Percentiles rank a stretch among this genome's conserved stretches.
Evolutionary conservation across 768 basidiomycete species (phyloP).

Genomic region (Pulveroboletus frians): DNA sequence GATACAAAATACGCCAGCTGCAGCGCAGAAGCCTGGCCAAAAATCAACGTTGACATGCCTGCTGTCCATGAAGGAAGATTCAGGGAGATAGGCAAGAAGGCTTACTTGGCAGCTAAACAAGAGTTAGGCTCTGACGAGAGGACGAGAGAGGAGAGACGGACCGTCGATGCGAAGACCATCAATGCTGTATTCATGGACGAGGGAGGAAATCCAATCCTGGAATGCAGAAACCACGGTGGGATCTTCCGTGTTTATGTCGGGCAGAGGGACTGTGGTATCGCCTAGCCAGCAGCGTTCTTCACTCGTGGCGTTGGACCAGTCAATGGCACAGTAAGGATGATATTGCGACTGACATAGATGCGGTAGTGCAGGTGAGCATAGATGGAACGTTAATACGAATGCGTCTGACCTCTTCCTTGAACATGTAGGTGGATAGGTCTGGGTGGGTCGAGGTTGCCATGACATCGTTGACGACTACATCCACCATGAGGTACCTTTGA

Average conservation of each 20-base stretch:
- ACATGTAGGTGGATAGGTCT: slow-evolving; percentile 61
- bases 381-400: not conserved
- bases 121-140: not conserved
- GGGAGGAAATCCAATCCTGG: slow-evolving; percentile 59
- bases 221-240: slow-evolving; percentile 57
- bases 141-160: slow-evolving; percentile 14
- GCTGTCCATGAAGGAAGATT: slow-evolving; percentile 8
- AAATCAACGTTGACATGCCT: slow-evolving; percentile 69
- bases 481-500: slow-evolving; percentile 73
- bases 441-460: slow-evolving; percentile 63
- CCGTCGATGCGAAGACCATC: slow-evolving; percentile 88
- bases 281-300: slow-evolving; percentile 83
- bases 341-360: slow-evolving; percentile 47
- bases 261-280: slow-evolving; percentile 64
- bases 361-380: slow-evolving; percentile 2
- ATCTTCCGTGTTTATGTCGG: slow-evolving; percentile 76
- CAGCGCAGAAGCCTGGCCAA: slow-evolving; percentile 68
- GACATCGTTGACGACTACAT: slow-evolving; percentile 82
- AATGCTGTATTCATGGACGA: slow-evolving; percentile 68
- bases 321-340: slow-evolving; percentile 74
- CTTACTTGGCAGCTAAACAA: slow-evolving; percentile 32
- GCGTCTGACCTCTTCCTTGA: slow-evolving; percentile 51
- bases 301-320: slow-evolving; percentile 64
- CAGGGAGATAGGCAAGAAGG: not conserved
- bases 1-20: slow-evolving; percentile 81